Conservation (phyloP, 208 protist genomes). For the Acanthamoeba culbertsoni region DNA sequence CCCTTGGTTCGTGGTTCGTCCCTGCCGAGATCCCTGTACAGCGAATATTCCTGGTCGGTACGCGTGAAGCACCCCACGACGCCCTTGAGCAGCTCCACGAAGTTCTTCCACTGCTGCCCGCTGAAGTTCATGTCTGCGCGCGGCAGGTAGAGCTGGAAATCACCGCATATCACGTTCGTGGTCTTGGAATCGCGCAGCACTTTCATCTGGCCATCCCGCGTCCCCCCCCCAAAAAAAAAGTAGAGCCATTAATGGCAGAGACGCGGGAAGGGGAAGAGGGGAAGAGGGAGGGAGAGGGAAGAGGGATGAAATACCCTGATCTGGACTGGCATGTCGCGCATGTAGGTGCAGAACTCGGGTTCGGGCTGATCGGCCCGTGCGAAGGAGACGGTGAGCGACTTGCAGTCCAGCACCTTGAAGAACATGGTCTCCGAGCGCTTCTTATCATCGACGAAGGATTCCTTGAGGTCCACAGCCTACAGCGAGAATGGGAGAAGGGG, state of each 20-base stretch:
- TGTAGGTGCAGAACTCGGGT: slow-evolving; percentile 44
- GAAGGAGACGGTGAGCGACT: slow-evolving; percentile 33
- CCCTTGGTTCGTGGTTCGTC: neutral
- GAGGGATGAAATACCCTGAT: neutral
- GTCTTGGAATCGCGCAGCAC: neutral
- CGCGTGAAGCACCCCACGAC: slow-evolving; percentile 5
- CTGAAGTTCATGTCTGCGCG: neutral
- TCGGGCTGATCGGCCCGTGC: neutral
- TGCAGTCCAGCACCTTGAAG: slow-evolving; percentile 20
- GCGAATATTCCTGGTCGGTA: slow-evolving; percentile 38
- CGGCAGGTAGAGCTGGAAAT: neutral
- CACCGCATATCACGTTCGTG: neutral
- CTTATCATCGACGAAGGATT: slow-evolving; percentile 46
- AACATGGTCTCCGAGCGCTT: slow-evolving; percentile 6
- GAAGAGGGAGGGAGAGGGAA: neutral
- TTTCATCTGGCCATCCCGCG: neutral
- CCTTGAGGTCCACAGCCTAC: slow-evolving; percentile 20
- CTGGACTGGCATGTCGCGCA: slow-evolving; percentile 17
- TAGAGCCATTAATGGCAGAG: neutral
- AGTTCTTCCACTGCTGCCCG: slow-evolving; percentile 46
- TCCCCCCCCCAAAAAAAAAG: no score
- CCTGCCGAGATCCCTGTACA: slow-evolving; percentile 40
- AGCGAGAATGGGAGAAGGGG: neutral
- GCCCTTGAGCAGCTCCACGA: slow-evolving; percentile 41
- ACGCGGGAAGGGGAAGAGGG: neutral